Evolutionary conservation across 2,329 filamentous ascomycete species (phyloP).

Genomic region (Akanthomyces dipterigenus): DNA sequence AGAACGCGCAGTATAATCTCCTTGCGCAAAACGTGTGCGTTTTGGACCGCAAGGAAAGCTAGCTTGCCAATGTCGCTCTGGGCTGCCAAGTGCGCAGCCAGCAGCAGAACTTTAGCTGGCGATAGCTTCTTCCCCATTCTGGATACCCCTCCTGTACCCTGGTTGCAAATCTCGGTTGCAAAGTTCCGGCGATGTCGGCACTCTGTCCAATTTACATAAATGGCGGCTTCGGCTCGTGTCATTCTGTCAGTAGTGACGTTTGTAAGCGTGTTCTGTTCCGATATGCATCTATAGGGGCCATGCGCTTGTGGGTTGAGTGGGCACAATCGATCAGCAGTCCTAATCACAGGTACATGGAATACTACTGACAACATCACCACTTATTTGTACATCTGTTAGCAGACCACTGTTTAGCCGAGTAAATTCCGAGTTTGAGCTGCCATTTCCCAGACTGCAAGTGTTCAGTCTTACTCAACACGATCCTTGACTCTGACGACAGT

Average conservation of each 20-base stretch:
- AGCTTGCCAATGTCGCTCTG: conserved; percentile 59
- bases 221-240: neutral
- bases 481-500: neutral
- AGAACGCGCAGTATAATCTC: conserved; percentile 66
- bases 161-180: neutral
- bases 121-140: conserved; percentile 37
- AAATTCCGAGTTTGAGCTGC: neutral
- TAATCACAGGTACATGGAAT: neutral
- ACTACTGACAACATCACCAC: too few relatives aligned
- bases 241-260: neutral
- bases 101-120: conserved; percentile 61
- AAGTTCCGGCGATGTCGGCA: neutral
- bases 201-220: neutral
- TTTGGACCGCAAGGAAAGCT: conserved; percentile 49
- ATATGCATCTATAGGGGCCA: conserved; percentile 7
- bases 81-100: conserved; percentile 64
- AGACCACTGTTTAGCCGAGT: neutral
- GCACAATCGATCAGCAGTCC: neutral
- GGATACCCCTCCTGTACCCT: neutral
- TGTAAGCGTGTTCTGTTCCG: neutral
- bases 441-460: neutral
- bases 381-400: neutral
- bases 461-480: neutral
- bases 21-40: conserved; percentile 52
- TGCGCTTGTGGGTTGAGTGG: neutral